Base-by-base conservation (phyloP, 2,329 filamentous ascomycete species). In the Alternaria conjuncta region DNA sequence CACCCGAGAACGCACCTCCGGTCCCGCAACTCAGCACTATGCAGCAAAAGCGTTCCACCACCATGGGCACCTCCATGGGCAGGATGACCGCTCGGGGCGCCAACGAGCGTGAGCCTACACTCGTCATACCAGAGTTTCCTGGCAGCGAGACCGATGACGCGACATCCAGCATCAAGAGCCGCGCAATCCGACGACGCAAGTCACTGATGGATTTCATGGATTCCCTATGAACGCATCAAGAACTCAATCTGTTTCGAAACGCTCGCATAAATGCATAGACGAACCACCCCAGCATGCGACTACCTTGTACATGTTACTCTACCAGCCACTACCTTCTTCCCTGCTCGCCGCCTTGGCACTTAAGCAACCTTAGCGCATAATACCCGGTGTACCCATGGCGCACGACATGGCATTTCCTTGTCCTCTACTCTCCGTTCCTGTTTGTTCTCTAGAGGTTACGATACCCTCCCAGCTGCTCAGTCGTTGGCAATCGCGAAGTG, bases 171-270 rank as follows among this genome's bases (percentile, higher is more conserved):
- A 56, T 73, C 51, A 79, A 76, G 63, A 67, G 67, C 47, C 71
- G 72, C 44, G 69, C 68, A 41, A 44, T 80, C 30, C 73, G 71
- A 45, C 80, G 80, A 71, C 71, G 78, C 47, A 80, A 78, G 65
- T 79, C 77, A 41, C 63, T 79, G 25, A 78, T 80, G 75, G 77
- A 78, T 55, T 69, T 79, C 54, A 71, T 78, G 49, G 61, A 65
- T 53, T 69, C 69, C 51, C 57, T 74, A 20, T 66, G 66, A 49
- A 45, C 28, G 51, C 65, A 57, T 58, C 18, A 47, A 25, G 36
- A 30, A 45, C 28, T 55, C 23, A 61, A 57, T 67, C 64, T 58
- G 66, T 72, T 73, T 70, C 69, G 60, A 68, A 65, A 57, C 60
- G 25, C 49, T 46, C 58, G 66, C 64, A 68, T 67, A 46, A 64